Percentiles rank a stretch among this genome's conserved stretches.
These are phyloP conservation scores for Ophiosphaerella herpotricha DNA, from an alignment of 2,329 filamentous ascomycete genomes.

Conservation along the genomic window DNA sequence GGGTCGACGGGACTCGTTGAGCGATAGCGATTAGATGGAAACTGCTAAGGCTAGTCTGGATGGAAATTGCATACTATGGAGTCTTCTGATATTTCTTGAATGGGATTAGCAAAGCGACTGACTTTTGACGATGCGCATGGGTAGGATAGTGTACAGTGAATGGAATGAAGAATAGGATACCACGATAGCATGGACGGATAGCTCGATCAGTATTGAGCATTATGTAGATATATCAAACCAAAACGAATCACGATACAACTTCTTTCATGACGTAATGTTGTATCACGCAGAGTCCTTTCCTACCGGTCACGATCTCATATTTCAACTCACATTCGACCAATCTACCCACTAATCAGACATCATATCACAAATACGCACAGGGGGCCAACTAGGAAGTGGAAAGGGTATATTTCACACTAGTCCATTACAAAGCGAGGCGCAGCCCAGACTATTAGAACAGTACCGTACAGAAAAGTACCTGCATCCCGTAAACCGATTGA, in stretches of 20 bases:
- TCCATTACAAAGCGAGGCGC: background rate
- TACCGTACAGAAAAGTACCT: no score
- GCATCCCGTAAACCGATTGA: no score
- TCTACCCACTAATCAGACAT: no score
- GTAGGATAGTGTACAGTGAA: conserved; percentile 4
- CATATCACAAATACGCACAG: background rate
- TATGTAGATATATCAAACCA: conserved; percentile 3
- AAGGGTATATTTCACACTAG: conserved; percentile 12
- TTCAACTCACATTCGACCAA: no score
- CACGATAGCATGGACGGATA: background rate
- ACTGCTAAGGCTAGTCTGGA: background rate
- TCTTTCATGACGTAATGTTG: no score
- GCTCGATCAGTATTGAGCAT: background rate
- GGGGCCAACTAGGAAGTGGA: background rate
- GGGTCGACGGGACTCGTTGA: conserved; percentile 57
- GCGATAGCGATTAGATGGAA: conserved; percentile 54
- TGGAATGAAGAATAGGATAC: conserved; percentile 3
- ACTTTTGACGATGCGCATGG: background rate
- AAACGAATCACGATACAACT: background rate
- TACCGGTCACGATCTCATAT: no score
- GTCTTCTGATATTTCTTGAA: background rate
- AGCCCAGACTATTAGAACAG: background rate
- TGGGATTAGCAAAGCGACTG: background rate
- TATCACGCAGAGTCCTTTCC: no score
- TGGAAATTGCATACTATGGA: background rate